phyloP scores from a whole-genome alignment of 192 early-diverging fungal genomes.

The Chytriomyces hyalinus region DNA sequence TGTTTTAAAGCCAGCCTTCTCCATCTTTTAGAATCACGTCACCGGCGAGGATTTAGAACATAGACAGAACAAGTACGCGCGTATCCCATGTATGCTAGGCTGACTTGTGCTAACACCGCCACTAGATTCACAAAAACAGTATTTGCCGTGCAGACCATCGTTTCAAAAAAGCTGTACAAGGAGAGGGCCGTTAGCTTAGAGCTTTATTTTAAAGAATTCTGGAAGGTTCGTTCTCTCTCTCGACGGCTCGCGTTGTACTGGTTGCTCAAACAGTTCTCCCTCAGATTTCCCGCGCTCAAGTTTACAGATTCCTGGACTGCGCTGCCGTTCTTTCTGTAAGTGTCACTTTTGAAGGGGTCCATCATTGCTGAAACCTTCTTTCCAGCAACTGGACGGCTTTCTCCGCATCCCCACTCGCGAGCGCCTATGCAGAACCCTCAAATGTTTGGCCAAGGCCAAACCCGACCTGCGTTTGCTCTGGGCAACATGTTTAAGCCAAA shows the following conservation, averaged over 20 bases:
- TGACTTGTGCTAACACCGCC: not conserved
- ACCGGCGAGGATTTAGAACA: conserved; percentile 22
- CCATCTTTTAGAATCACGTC: conserved; percentile 6
- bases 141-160: conserved; percentile 48
- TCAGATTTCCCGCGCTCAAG: conserved; percentile 56
- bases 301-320: conserved; percentile 60
- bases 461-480: conserved; percentile 52
- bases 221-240: conserved; percentile 31
- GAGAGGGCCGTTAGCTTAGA: conserved; percentile 44
- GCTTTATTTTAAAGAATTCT: conserved; percentile 51
- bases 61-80: conserved; percentile 17
- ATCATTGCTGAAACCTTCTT: not conserved
- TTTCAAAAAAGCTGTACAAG: conserved; percentile 52
- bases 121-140: conserved; percentile 49
- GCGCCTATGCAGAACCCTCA: conserved; percentile 59
- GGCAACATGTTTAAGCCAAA: conserved; percentile 39
- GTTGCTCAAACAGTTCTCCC: not conserved
- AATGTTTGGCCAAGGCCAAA: conserved; percentile 48
- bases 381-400: conserved; percentile 54
- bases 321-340: conserved; percentile 50
- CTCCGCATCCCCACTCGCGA: conserved; percentile 52
- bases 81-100: not conserved
- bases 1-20: too few relatives aligned
- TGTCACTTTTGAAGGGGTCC: not conserved
- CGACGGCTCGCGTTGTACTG: not conserved